These are phyloP conservation scores for Allium sativum DNA, from an alignment of 106 monocot species.

Conservation along the genomic window DNA sequence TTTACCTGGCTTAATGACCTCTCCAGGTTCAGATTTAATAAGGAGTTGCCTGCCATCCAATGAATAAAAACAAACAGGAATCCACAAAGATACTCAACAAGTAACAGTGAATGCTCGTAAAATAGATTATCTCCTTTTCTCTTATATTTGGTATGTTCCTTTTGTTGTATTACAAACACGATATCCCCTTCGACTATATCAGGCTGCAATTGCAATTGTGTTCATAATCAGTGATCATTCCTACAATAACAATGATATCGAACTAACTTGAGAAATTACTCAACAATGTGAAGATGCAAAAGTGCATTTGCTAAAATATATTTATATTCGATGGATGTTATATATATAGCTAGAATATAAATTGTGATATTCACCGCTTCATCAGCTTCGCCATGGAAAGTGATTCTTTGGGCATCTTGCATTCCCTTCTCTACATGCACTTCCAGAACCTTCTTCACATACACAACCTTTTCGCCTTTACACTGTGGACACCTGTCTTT, in stretches of 20 bases:
- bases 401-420: conserved; percentile 73
- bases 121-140: conserved; percentile 89
- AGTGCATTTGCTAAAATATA: too few species aligned
- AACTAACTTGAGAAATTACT: too few species aligned
- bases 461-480: too few species aligned
- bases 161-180: conserved; percentile 84
- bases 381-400: conserved; percentile 92
- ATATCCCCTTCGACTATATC: conserved; percentile 73
- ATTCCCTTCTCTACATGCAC: too few species aligned
- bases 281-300: too few species aligned
- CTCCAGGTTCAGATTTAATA: conserved; percentile 76
- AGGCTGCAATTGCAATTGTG: conserved; percentile 34
- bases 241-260: too few species aligned
- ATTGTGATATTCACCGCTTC: conserved; percentile 51
- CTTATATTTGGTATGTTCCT: conserved; percentile 87
- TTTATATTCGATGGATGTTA: too few species aligned
- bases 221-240: too few species aligned
- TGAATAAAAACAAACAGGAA: conserved; percentile 88
- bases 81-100: conserved; percentile 77
- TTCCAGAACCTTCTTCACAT: too few species aligned
- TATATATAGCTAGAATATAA: too few species aligned
- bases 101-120: conserved; percentile 60
- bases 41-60: conserved; percentile 74
- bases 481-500: too few species aligned
- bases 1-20: conserved; percentile 84